Conservation (phyloP, 768 basidiomycete species). For the Amanita fuliginea region DNA sequence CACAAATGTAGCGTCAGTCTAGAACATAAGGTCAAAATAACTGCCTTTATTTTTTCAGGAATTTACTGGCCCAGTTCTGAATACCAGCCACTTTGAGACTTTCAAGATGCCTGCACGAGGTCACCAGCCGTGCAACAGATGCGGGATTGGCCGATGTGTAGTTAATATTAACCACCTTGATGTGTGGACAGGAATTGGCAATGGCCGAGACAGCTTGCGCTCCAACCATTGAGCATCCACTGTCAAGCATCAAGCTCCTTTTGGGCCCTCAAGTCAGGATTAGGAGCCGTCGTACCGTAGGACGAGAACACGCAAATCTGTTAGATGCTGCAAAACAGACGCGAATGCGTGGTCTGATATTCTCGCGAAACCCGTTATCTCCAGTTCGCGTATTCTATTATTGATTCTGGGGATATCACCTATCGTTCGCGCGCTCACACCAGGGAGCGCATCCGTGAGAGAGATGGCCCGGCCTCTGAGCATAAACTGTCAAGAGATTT, state of each 20-base stretch:
- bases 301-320: slow-evolving; percentile 33
- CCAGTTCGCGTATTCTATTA: slow-evolving; percentile 31
- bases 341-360: slow-evolving; percentile 42
- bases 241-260: slow-evolving; percentile 15
- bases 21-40: slow-evolving; percentile 1
- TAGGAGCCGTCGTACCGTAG: slow-evolving; percentile 32
- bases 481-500: slow-evolving; percentile 33
- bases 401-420: slow-evolving; percentile 27
- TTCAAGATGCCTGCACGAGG: slow-evolving; percentile 26
- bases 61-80: slow-evolving; percentile 40
- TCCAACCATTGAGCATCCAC: slow-evolving; percentile 51
- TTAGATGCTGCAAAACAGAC: slow-evolving; percentile 31
- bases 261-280: background rate
- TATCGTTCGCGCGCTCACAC: slow-evolving; percentile 41
- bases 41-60: background rate
- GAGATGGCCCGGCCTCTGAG: slow-evolving; percentile 39
- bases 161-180: slow-evolving; percentile 45
- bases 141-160: slow-evolving; percentile 44
- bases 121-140: slow-evolving; percentile 34
- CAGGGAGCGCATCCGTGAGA: slow-evolving; percentile 38
- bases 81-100: slow-evolving; percentile 56
- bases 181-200: slow-evolving; percentile 27
- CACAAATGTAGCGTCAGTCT: slow-evolving; percentile 49
- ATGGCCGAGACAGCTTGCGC: slow-evolving; percentile 33
- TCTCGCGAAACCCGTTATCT: slow-evolving; percentile 38